Percentiles rank a stretch among this genome's conserved stretches.
These are phyloP conservation scores for Herpetomonas tarakana DNA, from an alignment of 208 protist species.

Conservation along the genomic window DNA sequence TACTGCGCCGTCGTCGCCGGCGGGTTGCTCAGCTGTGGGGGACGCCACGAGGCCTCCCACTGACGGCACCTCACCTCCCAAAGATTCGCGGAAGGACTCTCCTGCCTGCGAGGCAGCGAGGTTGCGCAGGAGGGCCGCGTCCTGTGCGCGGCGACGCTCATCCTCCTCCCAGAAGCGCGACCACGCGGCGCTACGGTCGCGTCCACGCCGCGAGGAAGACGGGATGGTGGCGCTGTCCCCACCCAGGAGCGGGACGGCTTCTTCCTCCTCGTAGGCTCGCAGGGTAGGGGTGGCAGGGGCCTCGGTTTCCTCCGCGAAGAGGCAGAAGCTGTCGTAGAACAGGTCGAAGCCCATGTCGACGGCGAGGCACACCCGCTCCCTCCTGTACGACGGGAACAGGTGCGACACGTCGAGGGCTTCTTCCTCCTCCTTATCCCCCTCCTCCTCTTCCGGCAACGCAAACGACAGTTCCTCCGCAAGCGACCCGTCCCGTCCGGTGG, in stretches of 20 bases:
- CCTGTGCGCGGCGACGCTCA: not conserved
- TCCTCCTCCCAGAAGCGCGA: not conserved
- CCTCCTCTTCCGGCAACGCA: too few relatives aligned
- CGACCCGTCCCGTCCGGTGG: too few relatives aligned
- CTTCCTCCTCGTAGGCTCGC: not conserved
- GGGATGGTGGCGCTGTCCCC: too few relatives aligned
- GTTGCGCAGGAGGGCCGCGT: not conserved
- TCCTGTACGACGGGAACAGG: not conserved
- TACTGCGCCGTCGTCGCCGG: too few relatives aligned
- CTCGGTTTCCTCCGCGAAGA: not conserved
- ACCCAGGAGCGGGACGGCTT: not conserved
- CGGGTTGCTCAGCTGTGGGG: too few relatives aligned
- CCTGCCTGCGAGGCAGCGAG: not conserved
- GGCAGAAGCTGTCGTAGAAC: conserved; percentile 3
- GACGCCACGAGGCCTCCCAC: too few relatives aligned
- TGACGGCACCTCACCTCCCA: too few relatives aligned
- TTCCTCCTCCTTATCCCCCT: too few relatives aligned
- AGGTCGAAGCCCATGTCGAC: conserved; percentile 2
- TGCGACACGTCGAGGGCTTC: not conserved
- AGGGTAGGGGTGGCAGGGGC: not conserved
- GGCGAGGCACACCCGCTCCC: not conserved
- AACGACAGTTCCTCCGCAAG: too few relatives aligned
- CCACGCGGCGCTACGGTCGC: not conserved
- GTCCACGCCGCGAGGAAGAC: too few relatives aligned
- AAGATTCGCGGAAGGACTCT: too few relatives aligned